Base-by-base conservation (phyloP, 805 yeast species). In the Sugiyamaella marilandica region DNA sequence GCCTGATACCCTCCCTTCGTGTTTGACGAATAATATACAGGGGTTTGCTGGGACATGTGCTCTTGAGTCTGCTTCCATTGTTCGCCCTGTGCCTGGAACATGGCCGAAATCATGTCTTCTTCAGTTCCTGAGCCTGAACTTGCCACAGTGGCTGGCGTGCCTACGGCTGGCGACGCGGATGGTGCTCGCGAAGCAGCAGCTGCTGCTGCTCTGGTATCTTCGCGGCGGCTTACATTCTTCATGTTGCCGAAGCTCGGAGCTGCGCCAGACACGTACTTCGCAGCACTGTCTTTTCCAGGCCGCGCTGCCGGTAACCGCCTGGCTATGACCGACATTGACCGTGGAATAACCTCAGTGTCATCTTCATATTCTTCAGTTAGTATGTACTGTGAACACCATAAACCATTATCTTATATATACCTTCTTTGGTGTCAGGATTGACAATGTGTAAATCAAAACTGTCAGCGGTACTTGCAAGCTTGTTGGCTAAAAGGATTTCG, bases 31-130 rank as follows among this genome's bases (percentile, higher is more conserved):
- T 74, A 75, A 64, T 80, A 83, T 1, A 91, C 82, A 13, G 95
- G 84, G 29, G 90, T 83, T 16, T 92, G 95, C 2, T 82, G 79
- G 2, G 97, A 85, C 84, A 94, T 84, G 52, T 81, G 85, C 58
- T 88, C 92, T 68, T 94, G 99, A 1, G 97, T 88, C 62, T 86
- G 88, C 51, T 85, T 85, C 99, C 99, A 94, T 57, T 87, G 96
- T 60, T 85, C 90, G 54, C 87, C 87, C 69, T 95, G 98, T 50
- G 86, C 90, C 35, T 86, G 90, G 69, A 94, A 89, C 96, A 94
- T 90, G 62, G 83, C 81, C 53, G 84, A 83, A 64, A 94, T 88
- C 71, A 85, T 79, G 59, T 91, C 98, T 57, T 88, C 96, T 70
- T 94, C 99, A 1, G 83, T 73, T 36, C 75, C 76, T 41, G 62